Evolutionary conservation across 2,329 filamentous ascomycete genomes (phyloP).

Genomic region (Myriosclerotinia duriaeana): DNA sequence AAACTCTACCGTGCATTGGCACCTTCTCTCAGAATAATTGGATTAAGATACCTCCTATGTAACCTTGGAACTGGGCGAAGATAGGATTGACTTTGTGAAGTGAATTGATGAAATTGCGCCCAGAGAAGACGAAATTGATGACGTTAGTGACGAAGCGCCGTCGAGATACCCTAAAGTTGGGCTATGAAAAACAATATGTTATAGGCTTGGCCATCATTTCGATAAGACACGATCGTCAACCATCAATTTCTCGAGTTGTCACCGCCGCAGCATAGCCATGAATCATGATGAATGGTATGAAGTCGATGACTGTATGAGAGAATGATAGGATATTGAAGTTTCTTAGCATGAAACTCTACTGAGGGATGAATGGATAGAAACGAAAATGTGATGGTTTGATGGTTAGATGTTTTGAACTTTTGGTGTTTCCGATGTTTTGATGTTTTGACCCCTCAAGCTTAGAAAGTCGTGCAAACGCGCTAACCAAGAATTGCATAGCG

Average conservation of each 20-base stretch:
- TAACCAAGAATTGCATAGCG: no score
- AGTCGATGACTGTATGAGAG: neutral
- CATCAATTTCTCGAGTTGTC: constrained; percentile 5
- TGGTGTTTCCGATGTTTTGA: neutral
- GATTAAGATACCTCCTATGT: neutral
- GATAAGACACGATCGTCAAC: neutral
- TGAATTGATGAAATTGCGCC: constrained; percentile 1
- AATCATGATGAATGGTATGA: neutral
- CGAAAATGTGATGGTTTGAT: no score
- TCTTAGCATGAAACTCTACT: no score
- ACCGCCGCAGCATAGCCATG: neutral
- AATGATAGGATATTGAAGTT: no score
- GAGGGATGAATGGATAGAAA: no score
- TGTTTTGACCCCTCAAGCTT: no score
- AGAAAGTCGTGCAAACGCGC: no score
- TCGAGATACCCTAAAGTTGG: neutral
- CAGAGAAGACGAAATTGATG: constrained; percentile 4
- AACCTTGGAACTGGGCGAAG: neutral
- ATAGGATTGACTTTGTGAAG: neutral
- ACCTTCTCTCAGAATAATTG: neutral
- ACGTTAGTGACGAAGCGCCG: neutral
- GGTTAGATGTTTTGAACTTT: no score
- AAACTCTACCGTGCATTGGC: neutral
- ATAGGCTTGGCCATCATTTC: constrained; percentile 10
- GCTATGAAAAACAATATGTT: neutral